Conservation (phyloP, 768 basidiomycete genomes). For the Boletellus ananiceps region DNA sequence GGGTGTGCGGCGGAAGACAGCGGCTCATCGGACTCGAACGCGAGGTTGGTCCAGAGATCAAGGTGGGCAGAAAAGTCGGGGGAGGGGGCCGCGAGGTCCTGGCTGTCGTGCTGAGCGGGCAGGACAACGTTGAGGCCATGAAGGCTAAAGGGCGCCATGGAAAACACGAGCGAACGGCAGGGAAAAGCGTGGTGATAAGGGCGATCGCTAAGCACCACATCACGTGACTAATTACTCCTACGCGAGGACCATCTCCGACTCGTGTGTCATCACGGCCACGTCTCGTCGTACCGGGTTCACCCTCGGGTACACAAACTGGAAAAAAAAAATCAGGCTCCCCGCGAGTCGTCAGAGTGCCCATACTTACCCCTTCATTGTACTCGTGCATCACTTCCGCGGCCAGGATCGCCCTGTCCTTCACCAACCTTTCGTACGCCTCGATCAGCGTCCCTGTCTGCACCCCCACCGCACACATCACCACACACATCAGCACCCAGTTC, state of each 20-base stretch:
- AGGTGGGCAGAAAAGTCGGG: slow-evolving; percentile 76
- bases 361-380: slow-evolving; percentile 71
- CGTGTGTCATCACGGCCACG: slow-evolving; percentile 80
- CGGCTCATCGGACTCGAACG: slow-evolving; percentile 73
- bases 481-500: slow-evolving; percentile 71
- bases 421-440: slow-evolving; percentile 49
- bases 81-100: slow-evolving; percentile 60
- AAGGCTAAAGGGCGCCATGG: slow-evolving; percentile 60
- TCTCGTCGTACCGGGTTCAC: slow-evolving; percentile 72
- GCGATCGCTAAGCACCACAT: slow-evolving; percentile 1
- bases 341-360: background rate
- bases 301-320: slow-evolving; percentile 80
- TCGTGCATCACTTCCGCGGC: slow-evolving; percentile 80
- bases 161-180: background rate
- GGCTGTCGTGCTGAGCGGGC: slow-evolving; percentile 38
- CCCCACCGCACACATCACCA: slow-evolving; percentile 65
- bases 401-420: slow-evolving; percentile 74
- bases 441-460: slow-evolving; percentile 48
- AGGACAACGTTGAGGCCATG: slow-evolving; percentile 82
- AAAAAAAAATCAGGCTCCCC: background rate
- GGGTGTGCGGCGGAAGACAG: slow-evolving; percentile 34
- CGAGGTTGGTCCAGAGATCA: slow-evolving; percentile 78
- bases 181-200: slow-evolving; percentile 10
- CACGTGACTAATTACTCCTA: slow-evolving; percentile 7
- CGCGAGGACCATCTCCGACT: slow-evolving; percentile 56